Evolutionary conservation across 805 yeast genomes (phyloP).

Genomic region (Komagataella pseudopastoris): DNA sequence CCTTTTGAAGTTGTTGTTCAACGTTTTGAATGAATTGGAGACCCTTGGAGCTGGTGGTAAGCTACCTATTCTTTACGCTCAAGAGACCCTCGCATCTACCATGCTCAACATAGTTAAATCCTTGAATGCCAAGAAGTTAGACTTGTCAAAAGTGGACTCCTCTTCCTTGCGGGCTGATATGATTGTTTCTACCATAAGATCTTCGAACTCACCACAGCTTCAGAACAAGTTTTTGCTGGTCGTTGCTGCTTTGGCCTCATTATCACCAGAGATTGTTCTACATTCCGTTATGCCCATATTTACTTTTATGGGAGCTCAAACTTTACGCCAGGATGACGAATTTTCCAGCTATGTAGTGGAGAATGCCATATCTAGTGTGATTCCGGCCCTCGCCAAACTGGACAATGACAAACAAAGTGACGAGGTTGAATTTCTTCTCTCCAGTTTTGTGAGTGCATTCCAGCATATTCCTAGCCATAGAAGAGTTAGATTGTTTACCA

Average conservation of each 20-base stretch:
- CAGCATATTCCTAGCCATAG: constrained; percentile 95
- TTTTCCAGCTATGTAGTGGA: constrained; percentile 87
- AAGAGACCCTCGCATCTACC: constrained; percentile 81
- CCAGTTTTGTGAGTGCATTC: constrained; percentile 90
- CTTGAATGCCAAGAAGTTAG: constrained; percentile 27
- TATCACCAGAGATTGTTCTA: constrained; percentile 82
- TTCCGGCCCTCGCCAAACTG: constrained; percentile 68
- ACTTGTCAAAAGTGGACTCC: constrained; percentile 28
- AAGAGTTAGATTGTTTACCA: constrained; percentile 71
- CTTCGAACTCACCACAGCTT: constrained; percentile 85
- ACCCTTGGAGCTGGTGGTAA: constrained; percentile 86
- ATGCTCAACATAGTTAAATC: constrained; percentile 56
- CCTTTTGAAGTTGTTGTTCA: constrained; percentile 31
- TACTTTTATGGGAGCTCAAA: constrained; percentile 98
- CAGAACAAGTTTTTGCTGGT: constrained; percentile 81
- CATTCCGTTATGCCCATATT: constrained; percentile 99
- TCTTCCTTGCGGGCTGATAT: constrained; percentile 76
- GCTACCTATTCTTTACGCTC: constrained; percentile 80
- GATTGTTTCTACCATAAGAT: constrained; percentile 79
- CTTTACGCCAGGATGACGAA: constrained; percentile 93
- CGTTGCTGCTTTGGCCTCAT: constrained; percentile 73
- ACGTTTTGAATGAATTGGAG: constrained; percentile 59
- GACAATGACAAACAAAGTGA: constrained; percentile 30
- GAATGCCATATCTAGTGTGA: constrained; percentile 77
- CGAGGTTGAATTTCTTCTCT: constrained; percentile 72